These are phyloP conservation scores for Phytophthora nicotianae DNA, from an alignment of 352 stramenopile genomes.

Conservation along the genomic window DNA sequence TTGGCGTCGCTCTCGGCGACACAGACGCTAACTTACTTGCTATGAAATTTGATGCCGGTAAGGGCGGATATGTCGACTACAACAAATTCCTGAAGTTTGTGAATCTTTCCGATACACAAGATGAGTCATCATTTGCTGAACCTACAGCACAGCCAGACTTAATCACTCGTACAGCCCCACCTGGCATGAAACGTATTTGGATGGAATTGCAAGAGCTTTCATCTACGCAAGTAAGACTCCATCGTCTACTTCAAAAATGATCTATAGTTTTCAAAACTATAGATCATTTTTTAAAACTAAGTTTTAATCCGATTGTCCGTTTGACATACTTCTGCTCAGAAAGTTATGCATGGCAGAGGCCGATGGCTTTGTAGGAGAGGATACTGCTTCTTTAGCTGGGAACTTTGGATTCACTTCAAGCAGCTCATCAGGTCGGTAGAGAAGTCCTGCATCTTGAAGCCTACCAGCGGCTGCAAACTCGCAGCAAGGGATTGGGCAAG, in stretches of 20 bases:
- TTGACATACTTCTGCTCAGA: neutral
- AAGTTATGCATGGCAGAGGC: slow-evolving; percentile 2
- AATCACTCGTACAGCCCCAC: neutral
- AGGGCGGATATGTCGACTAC: slow-evolving; percentile 69
- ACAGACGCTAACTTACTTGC: slow-evolving; percentile 51
- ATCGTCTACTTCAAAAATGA: slow-evolving; percentile 30
- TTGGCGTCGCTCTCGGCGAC: slow-evolving; percentile 55
- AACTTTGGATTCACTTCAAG: slow-evolving; percentile 33
- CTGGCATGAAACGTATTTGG: slow-evolving; percentile 41
- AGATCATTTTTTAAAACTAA: too few species aligned
- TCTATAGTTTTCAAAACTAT: neutral
- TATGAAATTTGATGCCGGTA: slow-evolving; percentile 57
- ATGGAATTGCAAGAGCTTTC: slow-evolving; percentile 48
- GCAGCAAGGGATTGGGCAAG: neutral
- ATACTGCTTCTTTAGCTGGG: slow-evolving; percentile 5
- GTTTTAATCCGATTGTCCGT: too few species aligned
- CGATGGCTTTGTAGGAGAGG: slow-evolving; percentile 3
- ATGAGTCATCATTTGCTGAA: neutral
- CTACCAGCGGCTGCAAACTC: neutral
- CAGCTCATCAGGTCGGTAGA: slow-evolving; percentile 18
- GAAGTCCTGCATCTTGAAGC: neutral
- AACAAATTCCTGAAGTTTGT: slow-evolving; percentile 63
- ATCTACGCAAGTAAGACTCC: slow-evolving; percentile 45
- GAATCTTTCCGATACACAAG: slow-evolving; percentile 12
- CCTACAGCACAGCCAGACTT: neutral